Conservation (phyloP, 345 rosid species). For the Salix suchowensis region DNA sequence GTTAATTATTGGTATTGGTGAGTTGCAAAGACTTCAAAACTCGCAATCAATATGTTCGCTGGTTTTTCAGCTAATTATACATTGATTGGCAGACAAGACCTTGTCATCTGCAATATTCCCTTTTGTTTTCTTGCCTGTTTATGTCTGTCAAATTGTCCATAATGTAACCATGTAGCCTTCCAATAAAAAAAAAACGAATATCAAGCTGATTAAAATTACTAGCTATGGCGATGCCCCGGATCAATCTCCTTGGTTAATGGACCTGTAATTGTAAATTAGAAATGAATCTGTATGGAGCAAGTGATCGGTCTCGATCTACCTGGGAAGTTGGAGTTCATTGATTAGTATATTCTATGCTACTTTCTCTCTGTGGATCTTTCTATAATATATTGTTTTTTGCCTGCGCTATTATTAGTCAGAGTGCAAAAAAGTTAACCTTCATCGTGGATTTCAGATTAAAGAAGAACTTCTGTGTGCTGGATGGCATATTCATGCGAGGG, state of each 20-base stretch:
- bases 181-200: not conserved
- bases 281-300: not conserved
- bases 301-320: not conserved
- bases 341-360: too few species aligned
- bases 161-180: not conserved
- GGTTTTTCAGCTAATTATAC: not conserved
- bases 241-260: not conserved
- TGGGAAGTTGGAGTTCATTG: not conserved
- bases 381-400: too few species aligned
- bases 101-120: not conserved
- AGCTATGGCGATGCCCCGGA: not conserved
- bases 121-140: not conserved
- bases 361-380: too few species aligned
- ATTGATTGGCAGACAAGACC: slow-evolving; percentile 1
- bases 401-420: too few species aligned
- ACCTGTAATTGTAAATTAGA: too few species aligned
- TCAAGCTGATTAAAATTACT: too few species aligned
- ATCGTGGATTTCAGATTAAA: too few species aligned
- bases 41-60: not conserved
- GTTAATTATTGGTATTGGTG: not conserved
- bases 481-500: too few species aligned
- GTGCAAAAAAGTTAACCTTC: too few species aligned
- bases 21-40: not conserved
- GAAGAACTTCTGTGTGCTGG: too few species aligned
- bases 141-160: not conserved